Base-by-base conservation (phyloP, 139 green algal species). In the Nannochloris sp. region DNA sequence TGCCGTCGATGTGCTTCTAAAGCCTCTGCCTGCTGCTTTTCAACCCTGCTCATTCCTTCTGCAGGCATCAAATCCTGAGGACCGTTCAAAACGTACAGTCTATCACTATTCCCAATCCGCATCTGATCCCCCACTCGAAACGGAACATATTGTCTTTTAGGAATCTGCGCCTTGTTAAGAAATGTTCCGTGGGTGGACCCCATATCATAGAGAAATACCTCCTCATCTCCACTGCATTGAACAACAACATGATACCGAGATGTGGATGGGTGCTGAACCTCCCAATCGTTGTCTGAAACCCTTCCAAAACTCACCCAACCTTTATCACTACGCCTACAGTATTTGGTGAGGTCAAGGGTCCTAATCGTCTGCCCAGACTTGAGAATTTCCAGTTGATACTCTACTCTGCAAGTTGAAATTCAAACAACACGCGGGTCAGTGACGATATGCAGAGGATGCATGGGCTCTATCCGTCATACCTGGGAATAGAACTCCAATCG, bases 111-210 rank as follows among this genome's bases (percentile, higher is more conserved):
- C 16, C 91, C 91, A 71, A 97, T 91, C 17, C 71, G 77, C 14
- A 97, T 60, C 20, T 89, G 81, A 74, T 95, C 85, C 5, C 89
- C 89, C 48, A 95, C 87, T 63, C 77, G 85, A 13, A 95, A 48
- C 1, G 78, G 79, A 25, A 75, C 72, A 61, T 88, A 72, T 29
- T 85, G 62, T 0, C 56, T 28, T 0, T 78, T 45, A 37, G 84
- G 85, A 20, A 91, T 20, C 46, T 82, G 79, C 53, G 77, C 60
- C 66, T 95, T 94, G 77, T 97, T 97, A 5, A 97, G 56, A 64
- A 90, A 93, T 9, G 78, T 90, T 59, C 91, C 90, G 62, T 97
- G 91, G 2, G 88, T 92, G 62, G 68, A 87, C 49, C 80, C 82
- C 2, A 74, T 71, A 76, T 97, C 91, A 53, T 77, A 89, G n/a